phyloP scores from a whole-genome alignment of 169 alveolate species.

The Plasmodium vivax region DNA sequence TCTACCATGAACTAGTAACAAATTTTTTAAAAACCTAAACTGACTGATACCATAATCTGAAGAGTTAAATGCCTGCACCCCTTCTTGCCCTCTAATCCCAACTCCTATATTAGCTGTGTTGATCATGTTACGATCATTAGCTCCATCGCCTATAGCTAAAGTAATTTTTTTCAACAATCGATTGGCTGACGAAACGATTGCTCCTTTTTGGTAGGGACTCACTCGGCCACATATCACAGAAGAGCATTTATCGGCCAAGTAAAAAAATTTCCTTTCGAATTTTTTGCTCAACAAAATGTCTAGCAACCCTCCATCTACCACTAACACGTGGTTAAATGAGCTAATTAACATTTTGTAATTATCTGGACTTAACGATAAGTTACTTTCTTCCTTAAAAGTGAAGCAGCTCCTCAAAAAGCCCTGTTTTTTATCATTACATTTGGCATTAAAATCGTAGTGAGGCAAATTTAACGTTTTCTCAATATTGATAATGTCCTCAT shows the following conservation, averaged over 20 bases:
- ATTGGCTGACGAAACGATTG: conserved; percentile 86
- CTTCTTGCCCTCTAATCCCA: conserved; percentile 98
- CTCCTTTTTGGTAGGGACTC: conserved; percentile 85
- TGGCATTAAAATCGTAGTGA: conserved; percentile 43
- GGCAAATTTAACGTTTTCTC: conserved; percentile 53
- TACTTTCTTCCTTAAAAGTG: not conserved
- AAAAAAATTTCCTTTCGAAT: conserved; percentile 77
- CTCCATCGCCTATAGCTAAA: conserved; percentile 98
- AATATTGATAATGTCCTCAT: conserved; percentile 45
- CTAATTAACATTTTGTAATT: conserved; percentile 9
- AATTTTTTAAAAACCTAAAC: conserved; percentile 87
- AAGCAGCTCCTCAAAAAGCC: conserved; percentile 6
- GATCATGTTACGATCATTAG: conserved; percentile 99
- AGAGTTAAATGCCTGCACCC: conserved; percentile 94
- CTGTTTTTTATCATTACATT: not conserved
- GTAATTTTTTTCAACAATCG: conserved; percentile 85
- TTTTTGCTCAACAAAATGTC: conserved; percentile 41
- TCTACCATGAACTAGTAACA: conserved; percentile 93
- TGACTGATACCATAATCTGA: conserved; percentile 93
- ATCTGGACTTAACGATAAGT: conserved; percentile 44
- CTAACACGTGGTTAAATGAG: conserved; percentile 36
- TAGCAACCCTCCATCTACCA: conserved; percentile 56
- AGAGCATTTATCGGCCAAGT: conserved; percentile 74
- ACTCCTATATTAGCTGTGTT: conserved; percentile 98
- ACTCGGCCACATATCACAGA: conserved; percentile 80